A percentile compares a stretch with the other conserved stretches of the same genome.
phyloP scores from a whole-genome alignment of 2,329 filamentous ascomycete genomes.

The Botrytis medusae region DNA sequence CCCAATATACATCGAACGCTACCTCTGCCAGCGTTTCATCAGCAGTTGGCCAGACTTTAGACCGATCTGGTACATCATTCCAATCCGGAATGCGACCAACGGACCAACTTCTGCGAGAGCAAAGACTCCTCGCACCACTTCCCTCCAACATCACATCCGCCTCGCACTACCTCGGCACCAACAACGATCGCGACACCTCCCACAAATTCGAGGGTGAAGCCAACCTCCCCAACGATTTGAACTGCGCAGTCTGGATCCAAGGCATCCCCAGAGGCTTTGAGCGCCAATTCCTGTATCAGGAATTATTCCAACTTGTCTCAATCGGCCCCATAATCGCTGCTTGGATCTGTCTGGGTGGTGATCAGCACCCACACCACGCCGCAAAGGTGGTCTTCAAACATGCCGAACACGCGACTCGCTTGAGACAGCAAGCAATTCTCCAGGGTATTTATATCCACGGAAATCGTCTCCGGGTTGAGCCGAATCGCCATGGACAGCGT shows the following conservation, averaged over 20 bases:
- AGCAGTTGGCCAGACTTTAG: accelerated
- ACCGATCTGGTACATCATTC: background rate
- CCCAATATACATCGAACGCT: too few species aligned
- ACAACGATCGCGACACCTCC: accelerated
- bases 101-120: background rate
- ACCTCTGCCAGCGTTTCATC: background rate
- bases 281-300: background rate
- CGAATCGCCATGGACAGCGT: background rate
- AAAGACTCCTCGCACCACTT: background rate
- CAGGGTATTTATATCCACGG: background rate
- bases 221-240: accelerated
- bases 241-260: background rate
- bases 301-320: background rate
- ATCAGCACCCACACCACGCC: too few species aligned
- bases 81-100: background rate
- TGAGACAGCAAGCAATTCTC: accelerated
- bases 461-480: background rate
- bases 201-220: background rate
- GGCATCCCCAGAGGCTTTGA: background rate
- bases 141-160: accelerated
- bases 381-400: background rate
- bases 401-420: background rate
- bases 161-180: background rate
- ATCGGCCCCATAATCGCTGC: background rate
- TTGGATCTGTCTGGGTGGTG: background rate